phyloP scores from a whole-genome alignment of 768 basidiomycete genomes.

The Botryobasidium botryosum region DNA sequence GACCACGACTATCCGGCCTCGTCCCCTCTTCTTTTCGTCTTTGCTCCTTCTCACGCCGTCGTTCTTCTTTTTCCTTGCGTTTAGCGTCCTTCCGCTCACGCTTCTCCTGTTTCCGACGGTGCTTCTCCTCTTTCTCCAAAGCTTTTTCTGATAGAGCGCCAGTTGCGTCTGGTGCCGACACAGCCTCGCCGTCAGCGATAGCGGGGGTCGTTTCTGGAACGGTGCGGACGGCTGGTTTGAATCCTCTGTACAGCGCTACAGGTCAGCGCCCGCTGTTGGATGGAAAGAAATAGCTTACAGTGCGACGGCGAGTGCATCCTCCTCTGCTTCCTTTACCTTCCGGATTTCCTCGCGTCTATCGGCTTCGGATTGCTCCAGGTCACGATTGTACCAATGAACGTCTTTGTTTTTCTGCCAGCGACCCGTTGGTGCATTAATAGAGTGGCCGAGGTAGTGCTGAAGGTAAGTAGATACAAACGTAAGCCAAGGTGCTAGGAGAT shows the following conservation, averaged over 20 bases:
- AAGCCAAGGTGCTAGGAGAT: neutral
- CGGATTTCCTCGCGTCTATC: constrained; percentile 58
- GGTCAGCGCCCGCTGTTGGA: neutral
- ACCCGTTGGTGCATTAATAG: constrained; percentile 86
- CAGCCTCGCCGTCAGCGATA: constrained; percentile 12
- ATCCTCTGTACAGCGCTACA: constrained; percentile 38
- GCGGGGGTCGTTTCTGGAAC: constrained; percentile 2
- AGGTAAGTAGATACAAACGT: constrained; percentile 1
- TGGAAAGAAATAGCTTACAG: constrained; percentile 29
- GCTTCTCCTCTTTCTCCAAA: constrained; percentile 32
- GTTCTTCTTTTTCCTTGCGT: constrained; percentile 4
- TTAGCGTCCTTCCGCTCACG: constrained; percentile 32
- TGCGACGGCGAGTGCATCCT: constrained; percentile 68
- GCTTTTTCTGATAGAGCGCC: constrained; percentile 20
- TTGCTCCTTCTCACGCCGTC: constrained; percentile 2
- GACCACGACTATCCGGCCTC: no score
- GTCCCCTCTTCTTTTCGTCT: no score
- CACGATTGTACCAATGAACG: constrained; percentile 86
- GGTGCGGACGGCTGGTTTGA: constrained; percentile 32
- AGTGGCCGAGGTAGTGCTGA: constrained; percentile 89
- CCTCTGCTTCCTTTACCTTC: constrained; percentile 73
- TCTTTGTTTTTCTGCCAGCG: constrained; percentile 98
- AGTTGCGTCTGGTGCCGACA: constrained; percentile 9
- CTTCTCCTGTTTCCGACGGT: constrained; percentile 35
- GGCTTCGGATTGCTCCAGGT: constrained; percentile 25